These are phyloP conservation scores for Endogone sp. DNA, from an alignment of 192 early-diverging fungal species.

Conservation along the genomic window DNA sequence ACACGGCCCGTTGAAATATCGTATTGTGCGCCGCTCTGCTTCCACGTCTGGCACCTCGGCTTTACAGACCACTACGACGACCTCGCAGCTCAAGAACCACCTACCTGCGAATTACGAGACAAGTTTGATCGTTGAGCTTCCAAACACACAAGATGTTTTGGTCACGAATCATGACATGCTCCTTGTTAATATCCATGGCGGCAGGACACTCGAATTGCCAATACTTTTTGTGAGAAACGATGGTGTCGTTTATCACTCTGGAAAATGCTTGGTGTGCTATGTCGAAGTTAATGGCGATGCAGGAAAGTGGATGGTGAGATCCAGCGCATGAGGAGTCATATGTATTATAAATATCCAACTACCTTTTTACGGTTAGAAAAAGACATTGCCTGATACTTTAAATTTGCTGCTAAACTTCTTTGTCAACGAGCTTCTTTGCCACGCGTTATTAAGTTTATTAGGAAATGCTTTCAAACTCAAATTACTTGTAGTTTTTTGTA, in stretches of 20 bases:
- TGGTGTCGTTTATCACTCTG: constrained; percentile 25
- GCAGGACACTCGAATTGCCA: constrained; percentile 17
- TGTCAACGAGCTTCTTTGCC: no score
- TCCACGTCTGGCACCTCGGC: background rate
- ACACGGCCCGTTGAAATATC: constrained; percentile 30
- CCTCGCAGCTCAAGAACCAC: constrained; percentile 7
- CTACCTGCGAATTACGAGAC: constrained; percentile 13
- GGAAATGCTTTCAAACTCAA: no score
- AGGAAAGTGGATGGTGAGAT: background rate
- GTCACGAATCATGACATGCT: constrained; percentile 30
- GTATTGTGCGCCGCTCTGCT: background rate
- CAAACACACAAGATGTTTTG: constrained; percentile 28
- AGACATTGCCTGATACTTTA: no score
- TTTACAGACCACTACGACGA: background rate
- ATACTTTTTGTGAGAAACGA: constrained; percentile 26
- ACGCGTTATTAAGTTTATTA: no score
- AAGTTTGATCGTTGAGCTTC: constrained; percentile 14
- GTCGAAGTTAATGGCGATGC: constrained; percentile 8
- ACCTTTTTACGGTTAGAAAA: no score
- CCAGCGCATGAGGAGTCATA: background rate
- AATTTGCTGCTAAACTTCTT: no score
- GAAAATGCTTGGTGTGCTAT: constrained; percentile 18
- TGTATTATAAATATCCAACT: no score
- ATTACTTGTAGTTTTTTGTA: no score
- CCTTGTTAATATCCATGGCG: constrained; percentile 11